Base-by-base conservation (phyloP, 805 yeast genomes). In the Candida anglica region DNA sequence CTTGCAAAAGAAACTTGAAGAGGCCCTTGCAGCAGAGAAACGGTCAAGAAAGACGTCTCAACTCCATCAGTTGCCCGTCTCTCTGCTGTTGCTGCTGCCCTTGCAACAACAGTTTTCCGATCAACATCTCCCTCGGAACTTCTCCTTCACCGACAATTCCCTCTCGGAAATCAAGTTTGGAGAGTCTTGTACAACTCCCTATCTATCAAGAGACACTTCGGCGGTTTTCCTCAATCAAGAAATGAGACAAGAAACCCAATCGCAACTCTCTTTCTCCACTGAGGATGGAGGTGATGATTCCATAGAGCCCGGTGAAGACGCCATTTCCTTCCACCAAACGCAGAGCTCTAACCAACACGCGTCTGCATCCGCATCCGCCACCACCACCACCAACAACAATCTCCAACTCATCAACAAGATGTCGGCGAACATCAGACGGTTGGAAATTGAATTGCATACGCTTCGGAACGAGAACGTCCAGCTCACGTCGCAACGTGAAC, bases 381-480 rank as follows among this genome's bases (percentile, higher is more conserved):
- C 40, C 7, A 24, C 41, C 3, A 41, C 47, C 6, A 44, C 42
- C 24, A 50, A 48, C 30, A 46, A 44, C 24, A 54, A 60, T 15
- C 70, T 81, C 28, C 96, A 84, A 50, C 53, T 86, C 34, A 73
- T 86, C 30, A 78, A 82, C 41, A 85, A 81, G 47, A 70, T 93
- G 69, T 79, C 89, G 29, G 63, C 85, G 0, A 86, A 79, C 32
- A 77, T 91, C 14, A 72, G 95, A 39, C 71, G 89, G 36, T 63
- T 91, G 26, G 96, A 91, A 53, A 73, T 83, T 18, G 97, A 93
- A 50, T 56, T 88, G 11, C 58, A 75, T 27, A 71, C 84, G 0
- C 59, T 79, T 33, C 73, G 68, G 41, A 88, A 82, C 28, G 88
- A 84, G 33, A 69, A 81, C 29, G 66, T 62, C 18, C 66, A 67